A percentile compares a stretch with the other conserved stretches of the same genome.
These are phyloP conservation scores for Ogataea thermomethanolica DNA, from an alignment of 805 yeast genomes.

Conservation along the genomic window DNA sequence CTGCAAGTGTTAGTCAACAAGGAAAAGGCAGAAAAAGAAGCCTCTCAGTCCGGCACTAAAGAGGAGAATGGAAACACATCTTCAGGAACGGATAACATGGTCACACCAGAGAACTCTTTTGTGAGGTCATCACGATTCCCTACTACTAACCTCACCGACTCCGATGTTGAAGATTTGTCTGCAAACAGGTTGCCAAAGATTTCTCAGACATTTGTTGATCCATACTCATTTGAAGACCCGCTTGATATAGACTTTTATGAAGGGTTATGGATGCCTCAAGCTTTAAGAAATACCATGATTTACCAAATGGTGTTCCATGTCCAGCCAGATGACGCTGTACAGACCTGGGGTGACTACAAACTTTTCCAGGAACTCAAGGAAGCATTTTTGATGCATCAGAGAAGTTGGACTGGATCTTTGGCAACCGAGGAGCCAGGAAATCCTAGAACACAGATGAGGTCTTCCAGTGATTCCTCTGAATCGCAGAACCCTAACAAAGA, in stretches of 20 bases:
- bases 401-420: conserved; percentile 11
- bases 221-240: conserved; percentile 88
- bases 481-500: background rate
- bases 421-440: background rate
- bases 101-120: conserved; percentile 33
- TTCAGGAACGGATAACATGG: conserved; percentile 11
- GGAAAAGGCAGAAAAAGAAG: conserved; percentile 9
- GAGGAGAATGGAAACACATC: conserved; percentile 7
- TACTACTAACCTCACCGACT: conserved; percentile 39
- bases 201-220: conserved; percentile 60
- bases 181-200: conserved; percentile 35
- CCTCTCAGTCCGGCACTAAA: background rate
- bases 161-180: conserved; percentile 40
- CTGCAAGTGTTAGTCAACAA: conserved; percentile 63
- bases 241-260: conserved; percentile 75
- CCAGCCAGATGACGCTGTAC: conserved; percentile 93
- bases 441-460: background rate
- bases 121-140: conserved; percentile 19
- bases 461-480: background rate
- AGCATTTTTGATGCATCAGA: conserved; percentile 45
- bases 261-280: conserved; percentile 80
- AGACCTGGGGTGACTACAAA: conserved; percentile 86
- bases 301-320: conserved; percentile 84
- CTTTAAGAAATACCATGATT: conserved; percentile 76
- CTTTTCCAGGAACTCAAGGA: conserved; percentile 55